Base-by-base conservation (phyloP, 78 protist genomes). In the Dictyostelium discoideum region DNA sequence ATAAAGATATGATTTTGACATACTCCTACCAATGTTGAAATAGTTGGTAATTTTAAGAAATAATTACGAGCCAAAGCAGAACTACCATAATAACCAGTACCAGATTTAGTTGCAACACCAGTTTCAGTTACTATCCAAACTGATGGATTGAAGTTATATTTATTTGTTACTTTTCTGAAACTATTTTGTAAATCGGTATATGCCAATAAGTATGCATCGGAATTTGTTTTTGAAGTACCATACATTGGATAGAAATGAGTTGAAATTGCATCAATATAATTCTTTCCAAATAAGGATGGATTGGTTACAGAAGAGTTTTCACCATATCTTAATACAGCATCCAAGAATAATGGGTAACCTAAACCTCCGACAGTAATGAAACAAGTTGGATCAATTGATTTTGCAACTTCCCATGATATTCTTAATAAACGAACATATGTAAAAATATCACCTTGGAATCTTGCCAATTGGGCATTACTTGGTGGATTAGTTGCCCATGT, bases 211-310 rank as follows among this genome's bases (percentile, higher is more conserved):
- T 85, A 85, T 4, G 80, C 37, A 48, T 85, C 92, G 3, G 92
- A 85, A 32, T 85, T 65, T 7, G 80, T 85, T 72, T 85, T 85
- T 44, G 37, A 24, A 4, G 92, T 85, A 10, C 40, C 83, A 37
- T 40, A 72, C 8, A 67, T 67, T 69, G 92, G 92, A 72, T 85
- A 85, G 44, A 85, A 85, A 46, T 85, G 92, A 24, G 82, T 67
- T n/a, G 83, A 72, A 7, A 85, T 72, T 0, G 92, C 92, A 85
- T 85, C 92, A 29, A 85, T 85, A 85, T 85, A 85, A 72, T 85
- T 85, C 10, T 22, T 85, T 44, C 92, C 92, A 42, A 65, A n/a
- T 46, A 6, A 16, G 5, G 54, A 39, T 77, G 84, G 60, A 29
- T 29, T 4, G 7, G 60, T 76, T 1, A 39, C 80, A 16, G 83